These are phyloP conservation scores for Xylariaceae sp. DNA, from an alignment of 2,329 filamentous ascomycete genomes.

Conservation along the genomic window DNA sequence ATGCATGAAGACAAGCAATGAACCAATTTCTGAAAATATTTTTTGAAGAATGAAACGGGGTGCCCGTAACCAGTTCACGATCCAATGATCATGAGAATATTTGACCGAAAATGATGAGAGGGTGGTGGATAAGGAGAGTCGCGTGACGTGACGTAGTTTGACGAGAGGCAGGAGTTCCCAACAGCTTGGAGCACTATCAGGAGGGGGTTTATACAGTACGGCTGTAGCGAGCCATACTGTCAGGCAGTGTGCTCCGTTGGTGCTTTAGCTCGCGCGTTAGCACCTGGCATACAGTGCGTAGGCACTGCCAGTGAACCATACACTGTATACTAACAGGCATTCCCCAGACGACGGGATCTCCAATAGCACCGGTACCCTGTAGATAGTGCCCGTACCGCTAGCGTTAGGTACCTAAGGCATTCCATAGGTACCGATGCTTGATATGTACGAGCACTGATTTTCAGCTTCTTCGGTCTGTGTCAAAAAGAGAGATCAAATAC, in stretches of 20 bases:
- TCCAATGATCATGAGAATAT: not conserved
- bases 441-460: too few species aligned
- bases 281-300: not conserved
- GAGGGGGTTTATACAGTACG: not conserved
- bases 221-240: not conserved
- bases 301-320: not conserved
- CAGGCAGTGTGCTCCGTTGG: not conserved
- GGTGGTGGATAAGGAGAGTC: not conserved
- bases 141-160: not conserved
- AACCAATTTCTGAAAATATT: not conserved
- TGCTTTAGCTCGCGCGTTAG: too few species aligned
- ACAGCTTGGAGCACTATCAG: not conserved
- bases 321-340: not conserved
- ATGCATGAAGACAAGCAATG: not conserved
- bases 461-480: too few species aligned
- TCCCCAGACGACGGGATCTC: not conserved
- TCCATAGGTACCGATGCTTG: too few species aligned
- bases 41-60: not conserved
- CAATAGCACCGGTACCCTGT: too few species aligned
- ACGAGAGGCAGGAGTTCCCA: not conserved
- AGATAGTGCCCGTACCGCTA: too few species aligned
- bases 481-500: not conserved
- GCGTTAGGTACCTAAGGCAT: too few species aligned
- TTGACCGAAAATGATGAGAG: not conserved
- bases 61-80: not conserved